Percentiles rank a stretch among this genome's conserved stretches.
Evolutionary conservation across 2,329 filamentous ascomycete species (phyloP).

Genomic region (Chlorencoelia australis): DNA sequence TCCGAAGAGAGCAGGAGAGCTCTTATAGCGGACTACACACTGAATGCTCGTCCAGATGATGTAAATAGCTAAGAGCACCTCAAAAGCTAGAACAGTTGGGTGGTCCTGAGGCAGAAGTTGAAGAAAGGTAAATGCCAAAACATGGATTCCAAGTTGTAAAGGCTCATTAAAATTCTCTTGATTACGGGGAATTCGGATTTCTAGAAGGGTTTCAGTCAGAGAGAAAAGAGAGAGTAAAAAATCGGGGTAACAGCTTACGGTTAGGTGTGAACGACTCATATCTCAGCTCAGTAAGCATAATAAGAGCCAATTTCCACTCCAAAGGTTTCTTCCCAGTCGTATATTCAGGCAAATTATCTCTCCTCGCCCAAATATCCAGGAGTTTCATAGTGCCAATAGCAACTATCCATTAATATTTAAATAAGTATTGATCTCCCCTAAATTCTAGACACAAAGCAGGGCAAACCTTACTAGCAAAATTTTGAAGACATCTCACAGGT

Average conservation of each 20-base stretch:
- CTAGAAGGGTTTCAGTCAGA: too few relatives aligned
- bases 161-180: slow-evolving; percentile 29
- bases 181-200: slow-evolving; percentile 22
- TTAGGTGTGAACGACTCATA: slow-evolving; percentile 35
- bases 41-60: slow-evolving; percentile 32
- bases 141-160: slow-evolving; percentile 28
- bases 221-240: too few relatives aligned
- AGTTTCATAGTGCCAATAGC: slow-evolving; percentile 32
- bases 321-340: slow-evolving; percentile 15
- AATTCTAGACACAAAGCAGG: background rate
- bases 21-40: slow-evolving; percentile 29
- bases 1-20: slow-evolving; percentile 31
- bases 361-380: slow-evolving; percentile 31
- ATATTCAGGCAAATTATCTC: slow-evolving; percentile 23
- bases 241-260: too few relatives aligned
- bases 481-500: slow-evolving; percentile 24
- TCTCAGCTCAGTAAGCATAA: slow-evolving; percentile 31
- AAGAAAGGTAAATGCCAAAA: slow-evolving; percentile 26
- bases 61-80: slow-evolving; percentile 32
- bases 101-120: slow-evolving; percentile 29
- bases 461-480: slow-evolving; percentile 26
- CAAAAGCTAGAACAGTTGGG: slow-evolving; percentile 29
- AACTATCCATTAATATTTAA: too few relatives aligned
- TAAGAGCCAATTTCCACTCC: slow-evolving; percentile 24
- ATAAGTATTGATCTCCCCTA: too few relatives aligned